Evolutionary conservation across 73 alveolate genomes (phyloP).

Genomic region (Paramecium octaurelia): DNA sequence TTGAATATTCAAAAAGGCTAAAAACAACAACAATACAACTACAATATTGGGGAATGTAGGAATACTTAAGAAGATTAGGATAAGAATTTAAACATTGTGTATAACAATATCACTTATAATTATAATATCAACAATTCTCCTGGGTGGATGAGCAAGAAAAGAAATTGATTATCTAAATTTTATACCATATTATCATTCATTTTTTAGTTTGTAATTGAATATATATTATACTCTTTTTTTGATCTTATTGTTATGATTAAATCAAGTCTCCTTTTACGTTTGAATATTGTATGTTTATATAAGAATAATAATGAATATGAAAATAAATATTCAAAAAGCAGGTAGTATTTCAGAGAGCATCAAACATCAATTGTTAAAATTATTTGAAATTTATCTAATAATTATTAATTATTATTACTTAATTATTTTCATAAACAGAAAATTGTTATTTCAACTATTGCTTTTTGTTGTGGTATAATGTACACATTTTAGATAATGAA

Average conservation of each 20-base stretch:
- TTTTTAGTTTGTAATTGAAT: not conserved
- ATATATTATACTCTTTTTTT: not conserved
- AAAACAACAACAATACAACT: not conserved
- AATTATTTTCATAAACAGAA: not conserved
- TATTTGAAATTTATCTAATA: not conserved
- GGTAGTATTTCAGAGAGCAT: not conserved
- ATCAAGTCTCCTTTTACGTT: too few species aligned
- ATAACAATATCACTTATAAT: conserved; percentile 23
- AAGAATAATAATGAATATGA: not conserved
- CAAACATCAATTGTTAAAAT: not conserved
- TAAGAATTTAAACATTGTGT: conserved; percentile 18
- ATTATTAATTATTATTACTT: not conserved
- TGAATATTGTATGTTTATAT: too few species aligned
- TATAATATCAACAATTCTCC: conserved; percentile 34
- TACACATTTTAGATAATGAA: not conserved
- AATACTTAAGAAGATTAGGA: conserved; percentile 12
- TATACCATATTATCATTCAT: not conserved
- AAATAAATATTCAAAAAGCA: not conserved
- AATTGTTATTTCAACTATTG: not conserved
- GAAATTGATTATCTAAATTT: not conserved
- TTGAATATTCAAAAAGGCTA: not conserved
- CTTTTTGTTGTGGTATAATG: not conserved
- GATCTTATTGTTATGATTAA: too few species aligned
- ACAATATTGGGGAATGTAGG: conserved; percentile 15
- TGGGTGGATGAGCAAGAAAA: conserved; percentile 13